These are phyloP conservation scores for Diaporthe vaccinii DNA, from an alignment of 2,329 filamentous ascomycete species.

Conservation along the genomic window DNA sequence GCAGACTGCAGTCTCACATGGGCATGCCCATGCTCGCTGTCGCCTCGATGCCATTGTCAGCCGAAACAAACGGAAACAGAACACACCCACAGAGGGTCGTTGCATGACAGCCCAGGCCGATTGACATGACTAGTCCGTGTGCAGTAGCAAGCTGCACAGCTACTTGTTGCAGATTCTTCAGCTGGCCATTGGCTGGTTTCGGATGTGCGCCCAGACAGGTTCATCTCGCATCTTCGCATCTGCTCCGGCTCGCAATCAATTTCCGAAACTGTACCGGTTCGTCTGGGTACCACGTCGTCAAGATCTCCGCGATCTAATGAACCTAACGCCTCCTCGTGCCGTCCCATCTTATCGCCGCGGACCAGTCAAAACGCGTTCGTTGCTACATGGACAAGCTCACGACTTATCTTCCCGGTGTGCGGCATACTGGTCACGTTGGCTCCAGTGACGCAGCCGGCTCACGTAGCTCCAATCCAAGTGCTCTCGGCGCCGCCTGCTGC, in stretches of 20 bases:
- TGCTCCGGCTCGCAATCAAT: slow-evolving; percentile 33
- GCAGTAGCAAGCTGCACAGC: slow-evolving; percentile 28
- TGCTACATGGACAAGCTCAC: not conserved
- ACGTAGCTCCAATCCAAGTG: slow-evolving; percentile 12
- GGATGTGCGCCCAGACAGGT: slow-evolving; percentile 30
- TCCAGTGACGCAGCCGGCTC: slow-evolving; percentile 14
- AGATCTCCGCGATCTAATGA: slow-evolving; percentile 28
- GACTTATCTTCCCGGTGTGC: slow-evolving; percentile 5
- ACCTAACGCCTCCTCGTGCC: slow-evolving; percentile 21
- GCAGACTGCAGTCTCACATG: slow-evolving; percentile 39
- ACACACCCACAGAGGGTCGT: slow-evolving; percentile 34
- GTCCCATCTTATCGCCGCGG: not conserved
- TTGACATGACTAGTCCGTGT: slow-evolving; percentile 33
- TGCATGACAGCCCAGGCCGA: slow-evolving; percentile 33
- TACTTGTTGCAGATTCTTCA: slow-evolving; percentile 29
- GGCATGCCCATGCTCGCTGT: slow-evolving; percentile 32
- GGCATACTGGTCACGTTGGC: slow-evolving; percentile 7
- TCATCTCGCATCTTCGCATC: slow-evolving; percentile 36
- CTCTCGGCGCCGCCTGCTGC: slow-evolving; percentile 31
- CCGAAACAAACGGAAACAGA: slow-evolving; percentile 36
- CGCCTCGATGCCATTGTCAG: slow-evolving; percentile 25
- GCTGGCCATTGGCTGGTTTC: slow-evolving; percentile 24
- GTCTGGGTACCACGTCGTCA: slow-evolving; percentile 30
- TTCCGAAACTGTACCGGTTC: slow-evolving; percentile 23
- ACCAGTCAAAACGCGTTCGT: slow-evolving; percentile 18